Conservation (phyloP, 2,329 filamentous ascomycete species). For the Fusarium sublunatum region DNA sequence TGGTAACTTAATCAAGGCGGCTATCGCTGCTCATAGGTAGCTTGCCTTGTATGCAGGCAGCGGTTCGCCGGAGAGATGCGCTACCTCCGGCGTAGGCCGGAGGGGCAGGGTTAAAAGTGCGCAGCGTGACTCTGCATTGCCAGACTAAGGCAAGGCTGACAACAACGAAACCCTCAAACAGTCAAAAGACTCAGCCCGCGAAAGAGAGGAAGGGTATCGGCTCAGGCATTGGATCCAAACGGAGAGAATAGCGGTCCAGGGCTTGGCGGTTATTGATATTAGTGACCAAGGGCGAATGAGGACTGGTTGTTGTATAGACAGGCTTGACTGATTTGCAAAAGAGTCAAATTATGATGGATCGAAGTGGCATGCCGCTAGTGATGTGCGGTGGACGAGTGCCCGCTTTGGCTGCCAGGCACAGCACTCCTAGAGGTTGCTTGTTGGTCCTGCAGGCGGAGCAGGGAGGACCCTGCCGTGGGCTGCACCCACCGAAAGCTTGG, state of each 20-base stretch:
- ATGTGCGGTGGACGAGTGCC: slow-evolving; percentile 34
- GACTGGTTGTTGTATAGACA: background rate
- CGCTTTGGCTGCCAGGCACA: slow-evolving; percentile 38
- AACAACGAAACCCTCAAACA: slow-evolving; percentile 9
- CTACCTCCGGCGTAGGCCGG: slow-evolving; percentile 29
- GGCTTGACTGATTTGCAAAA: slow-evolving; percentile 1
- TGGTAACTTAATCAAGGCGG: slow-evolving; percentile 28
- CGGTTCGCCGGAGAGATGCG: slow-evolving; percentile 5
- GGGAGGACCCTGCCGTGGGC: slow-evolving; percentile 13
- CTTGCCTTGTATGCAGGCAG: background rate
- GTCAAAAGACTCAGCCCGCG: slow-evolving; percentile 4
- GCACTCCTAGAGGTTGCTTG: slow-evolving; percentile 31
- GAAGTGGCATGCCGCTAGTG: slow-evolving; percentile 27
- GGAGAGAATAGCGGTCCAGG: background rate
- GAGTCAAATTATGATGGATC: slow-evolving; percentile 39
- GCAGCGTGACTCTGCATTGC: slow-evolving; percentile 4
- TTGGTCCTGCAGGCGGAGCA: slow-evolving; percentile 22
- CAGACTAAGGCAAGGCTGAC: slow-evolving; percentile 34
- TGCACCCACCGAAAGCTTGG: slow-evolving; percentile 21
- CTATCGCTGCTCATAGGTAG: slow-evolving; percentile 16
- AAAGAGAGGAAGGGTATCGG: slow-evolving; percentile 12
- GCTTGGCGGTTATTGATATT: slow-evolving; percentile 1
- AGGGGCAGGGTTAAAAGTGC: slow-evolving; percentile 31
- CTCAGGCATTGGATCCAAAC: slow-evolving; percentile 12
- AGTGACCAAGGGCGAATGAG: slow-evolving; percentile 2